Evolutionary conservation across 2,329 filamentous ascomycete species (phyloP).

Genomic region (Amauroascus verrucosus): DNA sequence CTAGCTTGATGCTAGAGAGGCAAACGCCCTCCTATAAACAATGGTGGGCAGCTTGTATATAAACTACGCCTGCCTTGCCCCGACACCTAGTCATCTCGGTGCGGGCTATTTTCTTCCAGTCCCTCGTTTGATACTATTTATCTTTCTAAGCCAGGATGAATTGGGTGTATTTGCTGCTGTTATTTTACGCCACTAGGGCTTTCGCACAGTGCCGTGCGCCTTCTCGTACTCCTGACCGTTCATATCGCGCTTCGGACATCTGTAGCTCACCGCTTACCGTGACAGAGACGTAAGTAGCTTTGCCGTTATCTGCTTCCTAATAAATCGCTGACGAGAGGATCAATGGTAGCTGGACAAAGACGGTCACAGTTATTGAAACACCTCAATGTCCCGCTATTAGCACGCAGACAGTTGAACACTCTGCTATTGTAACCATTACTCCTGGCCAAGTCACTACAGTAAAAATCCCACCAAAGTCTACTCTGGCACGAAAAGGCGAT

Average conservation of each 20-base stretch:
- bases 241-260: neutral
- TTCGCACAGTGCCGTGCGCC: neutral
- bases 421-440: neutral
- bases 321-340: neutral
- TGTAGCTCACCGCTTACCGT: neutral
- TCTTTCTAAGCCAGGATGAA: neutral
- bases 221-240: neutral
- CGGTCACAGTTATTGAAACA: neutral
- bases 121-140: neutral
- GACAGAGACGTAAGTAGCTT: neutral
- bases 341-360: neutral
- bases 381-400: neutral
- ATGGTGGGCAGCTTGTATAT: too few relatives aligned
- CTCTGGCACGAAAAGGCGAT: too few relatives aligned
- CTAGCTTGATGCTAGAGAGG: too few relatives aligned
- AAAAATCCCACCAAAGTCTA: neutral
- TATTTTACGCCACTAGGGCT: neutral
- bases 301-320: neutral
- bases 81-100: neutral
- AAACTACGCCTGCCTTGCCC: too few relatives aligned
- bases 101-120: neutral
- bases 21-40: too few relatives aligned
- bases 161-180: neutral
- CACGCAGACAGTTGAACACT: neutral
- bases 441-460: constrained; percentile 1